Evolutionary conservation across 805 yeast genomes (phyloP).

Genomic region (Saturnispora ahearnii): DNA sequence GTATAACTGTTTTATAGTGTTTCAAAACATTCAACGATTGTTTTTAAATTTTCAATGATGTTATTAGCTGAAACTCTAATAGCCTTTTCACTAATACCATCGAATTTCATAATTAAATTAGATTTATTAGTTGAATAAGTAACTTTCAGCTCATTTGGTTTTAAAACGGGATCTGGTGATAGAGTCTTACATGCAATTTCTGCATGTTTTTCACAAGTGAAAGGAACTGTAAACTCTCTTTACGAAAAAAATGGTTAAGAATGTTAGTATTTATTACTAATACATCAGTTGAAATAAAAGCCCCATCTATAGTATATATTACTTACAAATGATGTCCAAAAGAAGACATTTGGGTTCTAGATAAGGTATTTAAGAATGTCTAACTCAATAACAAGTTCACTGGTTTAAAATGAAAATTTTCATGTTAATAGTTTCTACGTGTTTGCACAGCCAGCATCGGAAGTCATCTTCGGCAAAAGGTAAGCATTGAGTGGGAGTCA

Average conservation of each 20-base stretch:
- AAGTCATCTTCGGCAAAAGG: too few relatives aligned
- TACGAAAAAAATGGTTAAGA: neutral
- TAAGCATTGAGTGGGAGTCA: too few relatives aligned
- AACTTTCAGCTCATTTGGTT: conserved; percentile 54
- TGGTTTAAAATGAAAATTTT: too few relatives aligned
- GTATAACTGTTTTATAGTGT: conserved; percentile 33
- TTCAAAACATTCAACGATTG: conserved; percentile 73
- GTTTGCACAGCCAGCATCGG: too few relatives aligned
- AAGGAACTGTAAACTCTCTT: conserved; percentile 51
- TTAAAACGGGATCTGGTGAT: conserved; percentile 73
- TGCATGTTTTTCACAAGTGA: conserved; percentile 51
- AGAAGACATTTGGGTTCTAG: neutral
- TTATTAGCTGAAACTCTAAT: conserved; percentile 80
- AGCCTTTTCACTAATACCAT: conserved; percentile 61
- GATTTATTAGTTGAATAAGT: conserved; percentile 30
- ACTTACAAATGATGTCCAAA: conserved; percentile 4
- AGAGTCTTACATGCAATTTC: conserved; percentile 51
- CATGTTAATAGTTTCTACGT: too few relatives aligned
- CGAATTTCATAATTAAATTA: conserved; percentile 38
- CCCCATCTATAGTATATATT: neutral
- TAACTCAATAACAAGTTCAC: too few relatives aligned
- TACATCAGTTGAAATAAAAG: too few relatives aligned
- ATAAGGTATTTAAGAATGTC: too few relatives aligned
- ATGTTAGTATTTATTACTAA: neutral
- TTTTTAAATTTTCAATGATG: conserved; percentile 65